Conservation (phyloP, 2,329 filamentous ascomycete genomes). For the Phaeosphaeriaceae sp. region DNA sequence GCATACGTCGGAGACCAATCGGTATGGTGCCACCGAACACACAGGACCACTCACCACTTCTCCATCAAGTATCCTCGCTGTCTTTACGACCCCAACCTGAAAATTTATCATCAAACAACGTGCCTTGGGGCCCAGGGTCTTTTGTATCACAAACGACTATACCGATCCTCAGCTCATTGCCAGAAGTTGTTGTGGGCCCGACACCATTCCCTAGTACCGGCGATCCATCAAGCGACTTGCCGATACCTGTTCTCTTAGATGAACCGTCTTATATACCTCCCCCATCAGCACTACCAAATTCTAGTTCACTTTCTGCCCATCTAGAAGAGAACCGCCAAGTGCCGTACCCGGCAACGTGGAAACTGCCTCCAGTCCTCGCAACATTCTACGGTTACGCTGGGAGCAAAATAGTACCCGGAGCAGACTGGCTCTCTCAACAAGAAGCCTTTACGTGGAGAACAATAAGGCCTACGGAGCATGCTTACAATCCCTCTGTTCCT, state of each 20-base stretch:
- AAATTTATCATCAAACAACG: conserved; percentile 15
- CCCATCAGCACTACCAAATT: conserved; percentile 11
- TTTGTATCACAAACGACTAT: conserved; percentile 10
- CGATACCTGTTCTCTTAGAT: conserved; percentile 16
- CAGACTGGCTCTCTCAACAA: conserved; percentile 36
- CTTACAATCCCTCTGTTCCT: conserved; percentile 16
- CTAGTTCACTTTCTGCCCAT: conserved; percentile 26
- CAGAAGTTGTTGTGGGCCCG: conserved; percentile 15
- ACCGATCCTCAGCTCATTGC: conserved; percentile 16
- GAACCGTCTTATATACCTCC: conserved; percentile 1
- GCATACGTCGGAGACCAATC: conserved; percentile 16
- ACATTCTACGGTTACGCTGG: conserved; percentile 29
- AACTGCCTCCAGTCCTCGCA: conserved; percentile 22
- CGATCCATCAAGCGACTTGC: conserved; percentile 12
- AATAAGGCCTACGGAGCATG: conserved; percentile 21
- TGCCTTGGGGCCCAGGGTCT: conserved; percentile 24
- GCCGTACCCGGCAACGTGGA: conserved; percentile 43
- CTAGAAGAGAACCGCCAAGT: conserved; percentile 38
- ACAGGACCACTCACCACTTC: conserved; percentile 13
- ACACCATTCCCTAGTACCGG: neutral
- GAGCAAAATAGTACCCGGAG: conserved; percentile 12
- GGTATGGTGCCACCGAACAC: conserved; percentile 16
- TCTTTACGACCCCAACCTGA: conserved; percentile 9
- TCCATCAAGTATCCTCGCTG: conserved; percentile 19
- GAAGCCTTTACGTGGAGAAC: conserved; percentile 30